Percentiles rank a stretch among this genome's conserved stretches.
phyloP scores from a whole-genome alignment of 257 asterid genomes.

The Solanum lycopersicoides region DNA sequence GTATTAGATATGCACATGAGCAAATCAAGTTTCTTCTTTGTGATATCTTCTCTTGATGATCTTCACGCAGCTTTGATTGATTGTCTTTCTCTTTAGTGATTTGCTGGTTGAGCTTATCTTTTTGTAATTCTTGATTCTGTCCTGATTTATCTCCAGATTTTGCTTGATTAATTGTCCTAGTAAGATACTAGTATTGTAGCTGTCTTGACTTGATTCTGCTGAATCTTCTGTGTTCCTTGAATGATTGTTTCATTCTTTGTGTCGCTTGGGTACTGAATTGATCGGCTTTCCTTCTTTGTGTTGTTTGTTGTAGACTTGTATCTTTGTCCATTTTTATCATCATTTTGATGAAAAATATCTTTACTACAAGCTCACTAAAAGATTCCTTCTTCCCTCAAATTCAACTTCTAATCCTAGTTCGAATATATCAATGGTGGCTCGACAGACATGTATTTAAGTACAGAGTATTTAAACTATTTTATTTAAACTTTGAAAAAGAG shows the following conservation, averaged over 20 bases:
- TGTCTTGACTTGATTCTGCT: neutral
- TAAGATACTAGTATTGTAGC: neutral
- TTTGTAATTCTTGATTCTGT: neutral
- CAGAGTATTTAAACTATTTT: neutral
- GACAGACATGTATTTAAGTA: neutral
- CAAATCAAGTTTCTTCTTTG: neutral
- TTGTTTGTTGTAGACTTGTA: neutral
- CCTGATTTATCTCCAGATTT: too few species aligned
- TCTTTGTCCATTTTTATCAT: neutral
- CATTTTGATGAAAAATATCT: neutral
- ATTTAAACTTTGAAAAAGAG: neutral
- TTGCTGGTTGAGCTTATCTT: neutral
- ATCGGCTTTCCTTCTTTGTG: neutral
- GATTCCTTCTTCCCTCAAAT: neutral
- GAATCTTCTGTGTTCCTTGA: neutral
- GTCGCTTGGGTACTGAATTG: neutral
- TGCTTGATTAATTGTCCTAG: neutral
- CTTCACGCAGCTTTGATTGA: neutral
- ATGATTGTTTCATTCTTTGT: neutral
- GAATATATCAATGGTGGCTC: neutral
- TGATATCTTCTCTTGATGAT: neutral
- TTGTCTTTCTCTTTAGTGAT: neutral
- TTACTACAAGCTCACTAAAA: neutral
- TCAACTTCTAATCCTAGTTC: neutral
- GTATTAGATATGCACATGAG: neutral